These are phyloP conservation scores for Hypericum perforatum DNA, from an alignment of 345 rosid species.

Conservation along the genomic window DNA sequence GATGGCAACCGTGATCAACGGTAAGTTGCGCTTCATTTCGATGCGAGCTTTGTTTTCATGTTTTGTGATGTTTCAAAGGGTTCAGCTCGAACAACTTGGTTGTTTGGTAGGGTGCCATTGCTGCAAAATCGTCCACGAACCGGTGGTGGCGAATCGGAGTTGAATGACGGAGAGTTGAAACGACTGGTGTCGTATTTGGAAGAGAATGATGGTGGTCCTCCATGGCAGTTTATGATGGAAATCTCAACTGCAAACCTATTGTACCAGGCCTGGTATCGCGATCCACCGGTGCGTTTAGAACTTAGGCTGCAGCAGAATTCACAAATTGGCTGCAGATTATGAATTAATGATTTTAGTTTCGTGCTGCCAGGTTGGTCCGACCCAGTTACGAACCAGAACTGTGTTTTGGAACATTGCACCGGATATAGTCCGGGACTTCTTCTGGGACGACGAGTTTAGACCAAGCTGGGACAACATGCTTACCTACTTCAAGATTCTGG, in stretches of 20 bases:
- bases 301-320: neutral
- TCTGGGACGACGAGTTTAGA: conserved; percentile 26
- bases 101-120: too few species aligned
- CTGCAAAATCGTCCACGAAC: too few species aligned
- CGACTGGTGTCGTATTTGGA: conserved; percentile 10
- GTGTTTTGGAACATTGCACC: conserved; percentile 12
- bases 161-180: conserved; percentile 17
- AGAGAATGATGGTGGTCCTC: conserved; percentile 6
- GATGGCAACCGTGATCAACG: too few species aligned
- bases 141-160: conserved; percentile 9
- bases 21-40: too few species aligned
- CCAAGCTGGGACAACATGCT: conserved; percentile 24
- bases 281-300: conserved; percentile 12
- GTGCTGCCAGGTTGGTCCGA: conserved; percentile 13
- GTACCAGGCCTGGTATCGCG: conserved; percentile 22
- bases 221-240: conserved; percentile 22
- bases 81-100: too few species aligned
- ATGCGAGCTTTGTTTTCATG: too few species aligned
- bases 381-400: conserved; percentile 14
- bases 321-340: neutral
- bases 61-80: too few species aligned
- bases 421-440: conserved; percentile 19
- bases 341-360: neutral
- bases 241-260: conserved; percentile 7
- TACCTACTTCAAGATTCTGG: conserved; percentile 5